Evolutionary conservation across 768 basidiomycete genomes (phyloP).

Genomic region (Boletus rubroflammeus): DNA sequence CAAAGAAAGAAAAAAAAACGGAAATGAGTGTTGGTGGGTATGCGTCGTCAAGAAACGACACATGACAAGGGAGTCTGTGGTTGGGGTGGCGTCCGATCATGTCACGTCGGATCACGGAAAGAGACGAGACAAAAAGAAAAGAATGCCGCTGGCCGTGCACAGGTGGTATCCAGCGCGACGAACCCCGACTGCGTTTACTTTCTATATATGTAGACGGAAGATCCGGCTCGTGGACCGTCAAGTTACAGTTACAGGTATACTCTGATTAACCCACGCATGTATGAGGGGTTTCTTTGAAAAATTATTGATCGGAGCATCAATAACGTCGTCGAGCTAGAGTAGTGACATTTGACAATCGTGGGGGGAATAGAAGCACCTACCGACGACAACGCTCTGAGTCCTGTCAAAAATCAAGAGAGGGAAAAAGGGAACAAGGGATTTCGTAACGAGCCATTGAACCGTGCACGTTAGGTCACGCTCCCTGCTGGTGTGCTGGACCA

Average conservation of each 20-base stretch:
- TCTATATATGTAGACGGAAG: background rate
- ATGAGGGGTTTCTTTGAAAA: background rate
- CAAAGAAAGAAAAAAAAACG: background rate
- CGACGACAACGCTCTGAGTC: background rate
- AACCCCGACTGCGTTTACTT: background rate
- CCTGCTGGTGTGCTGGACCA: too few species aligned
- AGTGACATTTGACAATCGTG: background rate
- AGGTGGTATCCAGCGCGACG: background rate
- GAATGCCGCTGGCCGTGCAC: background rate
- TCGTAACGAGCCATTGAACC: background rate
- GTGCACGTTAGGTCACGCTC: background rate
- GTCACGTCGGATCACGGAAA: conserved; percentile 1
- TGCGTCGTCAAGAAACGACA: conserved; percentile 1
- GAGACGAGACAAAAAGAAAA: background rate
- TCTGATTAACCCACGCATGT: background rate
- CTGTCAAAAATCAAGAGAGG: background rate
- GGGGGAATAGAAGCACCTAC: background rate
- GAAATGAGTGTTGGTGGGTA: background rate
- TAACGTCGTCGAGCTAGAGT: background rate
- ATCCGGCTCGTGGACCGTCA: background rate
- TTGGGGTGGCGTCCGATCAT: conserved; percentile 8
- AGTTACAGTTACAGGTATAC: too few species aligned
- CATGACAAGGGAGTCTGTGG: background rate
- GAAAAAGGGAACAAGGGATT: background rate
- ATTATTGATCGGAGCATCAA: background rate